A percentile compares a stretch with the other conserved stretches of the same genome.
These are phyloP conservation scores for Nicotiana tomentosiformis DNA, from an alignment of 257 asterid genomes.

Conservation along the genomic window DNA sequence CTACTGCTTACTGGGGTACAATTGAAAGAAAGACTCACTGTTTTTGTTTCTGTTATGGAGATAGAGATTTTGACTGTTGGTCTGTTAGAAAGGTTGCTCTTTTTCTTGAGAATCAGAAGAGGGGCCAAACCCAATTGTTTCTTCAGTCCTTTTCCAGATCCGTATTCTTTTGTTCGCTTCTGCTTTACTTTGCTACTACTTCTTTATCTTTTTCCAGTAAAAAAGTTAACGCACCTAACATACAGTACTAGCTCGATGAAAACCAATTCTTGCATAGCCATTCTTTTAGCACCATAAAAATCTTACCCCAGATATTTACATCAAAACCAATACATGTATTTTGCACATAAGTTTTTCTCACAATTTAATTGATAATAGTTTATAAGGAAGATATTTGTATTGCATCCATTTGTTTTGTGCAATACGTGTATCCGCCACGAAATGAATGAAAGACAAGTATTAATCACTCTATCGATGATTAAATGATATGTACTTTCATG, in stretches of 20 bases:
- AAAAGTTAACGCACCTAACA: not conserved
- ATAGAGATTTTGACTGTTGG: conserved; percentile 14
- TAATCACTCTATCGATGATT: too few species aligned
- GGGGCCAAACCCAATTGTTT: not conserved
- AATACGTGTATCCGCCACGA: too few species aligned
- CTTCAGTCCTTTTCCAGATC: not conserved
- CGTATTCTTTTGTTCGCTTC: conserved; percentile 1
- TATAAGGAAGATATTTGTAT: too few species aligned
- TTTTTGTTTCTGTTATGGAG: not conserved
- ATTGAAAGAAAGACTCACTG: not conserved
- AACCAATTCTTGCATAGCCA: not conserved
- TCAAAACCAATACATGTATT: too few species aligned
- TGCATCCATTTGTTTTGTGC: too few species aligned
- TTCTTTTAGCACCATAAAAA: too few species aligned
- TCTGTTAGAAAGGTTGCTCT: not conserved
- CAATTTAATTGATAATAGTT: too few species aligned
- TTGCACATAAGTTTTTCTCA: too few species aligned
- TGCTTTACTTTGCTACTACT: not conserved
- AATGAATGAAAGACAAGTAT: too few species aligned
- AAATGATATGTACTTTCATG: too few species aligned
- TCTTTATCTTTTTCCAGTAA: not conserved
- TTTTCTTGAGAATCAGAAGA: not conserved
- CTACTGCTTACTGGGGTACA: not conserved
- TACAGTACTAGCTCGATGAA: not conserved
- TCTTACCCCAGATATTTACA: too few species aligned